Evolutionary conservation across 169 alveolate genomes (phyloP).

Genomic region (Eimeria sp.): DNA sequence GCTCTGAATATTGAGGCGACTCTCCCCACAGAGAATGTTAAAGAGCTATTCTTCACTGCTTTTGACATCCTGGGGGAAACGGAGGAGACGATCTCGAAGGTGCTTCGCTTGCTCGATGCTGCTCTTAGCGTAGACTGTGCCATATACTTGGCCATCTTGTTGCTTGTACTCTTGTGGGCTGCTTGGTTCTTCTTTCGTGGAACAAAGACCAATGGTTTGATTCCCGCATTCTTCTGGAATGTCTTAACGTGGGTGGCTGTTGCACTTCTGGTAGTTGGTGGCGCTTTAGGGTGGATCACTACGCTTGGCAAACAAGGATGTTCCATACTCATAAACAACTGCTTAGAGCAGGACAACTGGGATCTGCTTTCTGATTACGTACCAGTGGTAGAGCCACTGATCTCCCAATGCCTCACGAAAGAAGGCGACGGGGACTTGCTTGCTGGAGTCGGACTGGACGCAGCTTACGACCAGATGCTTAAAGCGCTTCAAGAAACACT

Average conservation of each 20-base stretch:
- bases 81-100: slow-evolving; percentile 39
- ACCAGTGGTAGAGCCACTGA: slow-evolving; percentile 60
- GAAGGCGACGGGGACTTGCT: slow-evolving; percentile 67
- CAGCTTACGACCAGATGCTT: slow-evolving; percentile 42
- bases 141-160: slow-evolving; percentile 44
- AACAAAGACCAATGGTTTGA: neutral
- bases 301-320: slow-evolving; percentile 67
- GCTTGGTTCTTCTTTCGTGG: slow-evolving; percentile 54
- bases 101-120: slow-evolving; percentile 30
- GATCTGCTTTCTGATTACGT: slow-evolving; percentile 33
- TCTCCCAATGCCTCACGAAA: slow-evolving; percentile 48
- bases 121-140: slow-evolving; percentile 32
- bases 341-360: slow-evolving; percentile 67
- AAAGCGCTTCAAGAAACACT: slow-evolving; percentile 16
- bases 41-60: slow-evolving; percentile 10
- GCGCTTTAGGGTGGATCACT: slow-evolving; percentile 45
- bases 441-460: slow-evolving; percentile 41
- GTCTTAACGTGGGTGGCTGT: slow-evolving; percentile 19
- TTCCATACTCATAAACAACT: neutral
- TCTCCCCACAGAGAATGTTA: slow-evolving; percentile 15
- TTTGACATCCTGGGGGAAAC: neutral
- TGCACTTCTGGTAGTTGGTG: slow-evolving; percentile 42
- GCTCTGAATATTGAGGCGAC: slow-evolving; percentile 8
- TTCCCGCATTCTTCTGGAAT: slow-evolving; percentile 54
- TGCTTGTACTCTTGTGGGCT: slow-evolving; percentile 40